A percentile compares a stretch with the other conserved stretches of the same genome.
These are phyloP conservation scores for Chrysosporium queenslandicum DNA, from an alignment of 2,329 filamentous ascomycete species.

Conservation along the genomic window DNA sequence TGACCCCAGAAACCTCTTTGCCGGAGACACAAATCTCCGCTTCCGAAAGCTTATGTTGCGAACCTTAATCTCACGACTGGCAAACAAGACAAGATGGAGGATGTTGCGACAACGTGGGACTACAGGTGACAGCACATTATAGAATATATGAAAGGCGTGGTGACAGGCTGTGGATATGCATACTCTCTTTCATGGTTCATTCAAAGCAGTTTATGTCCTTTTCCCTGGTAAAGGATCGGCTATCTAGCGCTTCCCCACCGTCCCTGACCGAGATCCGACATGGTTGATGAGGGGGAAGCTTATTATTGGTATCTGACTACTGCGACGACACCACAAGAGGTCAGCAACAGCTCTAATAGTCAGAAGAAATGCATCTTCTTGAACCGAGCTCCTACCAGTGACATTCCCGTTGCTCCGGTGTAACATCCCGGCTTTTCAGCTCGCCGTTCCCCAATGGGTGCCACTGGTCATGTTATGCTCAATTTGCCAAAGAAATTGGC, in stretches of 20 bases:
- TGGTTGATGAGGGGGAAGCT: not conserved
- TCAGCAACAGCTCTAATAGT: not conserved
- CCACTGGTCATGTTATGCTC: not conserved
- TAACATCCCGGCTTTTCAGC: not conserved
- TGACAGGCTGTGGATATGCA: too few species aligned
- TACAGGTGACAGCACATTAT: too few species aligned
- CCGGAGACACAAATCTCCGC: too few species aligned
- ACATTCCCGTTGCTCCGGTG: not conserved
- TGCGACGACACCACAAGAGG: too few species aligned
- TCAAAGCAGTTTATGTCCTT: not conserved
- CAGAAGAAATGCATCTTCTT: not conserved
- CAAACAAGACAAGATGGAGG: too few species aligned
- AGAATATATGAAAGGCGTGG: too few species aligned
- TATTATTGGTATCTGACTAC: not conserved
- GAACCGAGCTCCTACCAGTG: not conserved
- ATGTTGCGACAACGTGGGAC: too few species aligned
- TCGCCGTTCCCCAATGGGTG: not conserved
- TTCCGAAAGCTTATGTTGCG: too few species aligned
- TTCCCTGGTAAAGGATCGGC: not conserved
- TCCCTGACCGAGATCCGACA: slow-evolving; percentile 3
- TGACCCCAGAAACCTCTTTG: too few species aligned
- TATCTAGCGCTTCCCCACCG: slow-evolving; percentile 1
- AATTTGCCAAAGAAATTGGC: not conserved
- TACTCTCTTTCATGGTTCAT: not conserved
- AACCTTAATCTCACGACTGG: too few species aligned